Base-by-base conservation (phyloP, 1,139 yeast species). In the Kurtzmaniella quercitrusa region DNA sequence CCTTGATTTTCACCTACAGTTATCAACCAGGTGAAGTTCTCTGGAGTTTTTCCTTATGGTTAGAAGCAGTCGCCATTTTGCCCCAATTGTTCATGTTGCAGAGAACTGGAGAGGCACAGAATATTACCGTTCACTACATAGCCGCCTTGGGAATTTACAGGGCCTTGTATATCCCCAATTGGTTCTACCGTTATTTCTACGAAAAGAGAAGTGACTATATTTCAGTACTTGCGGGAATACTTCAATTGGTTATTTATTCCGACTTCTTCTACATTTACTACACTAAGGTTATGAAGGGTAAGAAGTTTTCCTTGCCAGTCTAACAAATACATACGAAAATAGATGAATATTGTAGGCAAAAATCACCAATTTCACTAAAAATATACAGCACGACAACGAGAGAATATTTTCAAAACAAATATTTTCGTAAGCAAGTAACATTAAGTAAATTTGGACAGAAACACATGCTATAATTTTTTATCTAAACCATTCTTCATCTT, bases 201-300 rank as follows among this genome's bases (percentile, higher is more conserved):
- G 93, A 85, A 52, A 78, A 74, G 33, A 78, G 79, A 53, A 74
- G 85, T 45, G 96, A 88, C 58, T 76, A 75, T 53, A 71, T 91
- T 45, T 76, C 95, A 8, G 71, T 91, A 7, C 57, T 78, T 28
- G 85, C 97, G 1, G 98, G 98, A 18, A 50, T 93, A 37, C 62
- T 88, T 38, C 98, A 93, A 67, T 88, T 98, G 0, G 71, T 81
- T 40, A 66, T 93, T 32, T 93, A 93, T 68, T 88, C 97, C 1
- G 98, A 93, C 66, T 93, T 93, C 72, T 93, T 93, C 70, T 93
- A 88, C 67, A 76, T 93, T 50, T 93, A 93, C 67, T 91, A 91
- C 68, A 68, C 66, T 45, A 71, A 65, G 63, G 96, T 93, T 42
- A 73, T 89, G 74, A 82, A 84, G 60, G 96, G 95, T 39, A 78